Conservation (phyloP, 2,329 filamentous ascomycete species). For the Triangularia verruculosa region DNA sequence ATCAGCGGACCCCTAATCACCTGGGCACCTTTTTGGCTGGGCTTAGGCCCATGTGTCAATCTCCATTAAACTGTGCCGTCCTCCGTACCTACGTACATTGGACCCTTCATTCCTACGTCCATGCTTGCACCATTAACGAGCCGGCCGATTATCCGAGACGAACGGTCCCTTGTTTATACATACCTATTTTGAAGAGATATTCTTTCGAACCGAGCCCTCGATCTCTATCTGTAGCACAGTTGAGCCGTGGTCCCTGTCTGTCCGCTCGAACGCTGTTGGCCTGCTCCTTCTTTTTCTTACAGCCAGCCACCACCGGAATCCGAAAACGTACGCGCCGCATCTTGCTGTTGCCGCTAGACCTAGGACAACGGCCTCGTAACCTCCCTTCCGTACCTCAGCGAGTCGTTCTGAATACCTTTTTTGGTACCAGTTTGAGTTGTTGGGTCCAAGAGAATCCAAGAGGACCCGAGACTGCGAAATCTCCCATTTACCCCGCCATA, state of each 20-base stretch:
- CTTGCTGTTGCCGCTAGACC: slow-evolving; percentile 2
- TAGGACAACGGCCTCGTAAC: neutral
- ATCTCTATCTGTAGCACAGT: neutral
- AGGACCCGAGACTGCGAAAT: neutral
- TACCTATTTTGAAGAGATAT: neutral
- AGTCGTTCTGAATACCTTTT: slow-evolving; percentile 3
- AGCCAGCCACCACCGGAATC: neutral
- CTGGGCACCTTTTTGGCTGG: neutral
- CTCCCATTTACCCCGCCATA: slow-evolving; percentile 2
- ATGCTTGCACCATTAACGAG: neutral
- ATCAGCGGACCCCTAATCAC: neutral
- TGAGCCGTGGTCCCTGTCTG: too few relatives aligned
- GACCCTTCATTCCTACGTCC: neutral
- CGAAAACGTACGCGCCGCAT: slow-evolving; percentile 2
- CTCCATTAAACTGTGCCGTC: neutral
- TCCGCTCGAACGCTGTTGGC: neutral
- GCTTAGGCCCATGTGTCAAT: neutral
- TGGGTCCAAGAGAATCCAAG: slow-evolving; percentile 1
- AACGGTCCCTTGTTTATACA: neutral
- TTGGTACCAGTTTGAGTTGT: neutral
- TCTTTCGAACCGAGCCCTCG: neutral
- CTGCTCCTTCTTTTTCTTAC: neutral
- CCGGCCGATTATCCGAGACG: neutral
- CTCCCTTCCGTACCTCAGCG: neutral
- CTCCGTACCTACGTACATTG: neutral